These are phyloP conservation scores for Hordeum pubiflorum DNA, from an alignment of 202 grass and related monocot genomes.

Conservation along the genomic window DNA sequence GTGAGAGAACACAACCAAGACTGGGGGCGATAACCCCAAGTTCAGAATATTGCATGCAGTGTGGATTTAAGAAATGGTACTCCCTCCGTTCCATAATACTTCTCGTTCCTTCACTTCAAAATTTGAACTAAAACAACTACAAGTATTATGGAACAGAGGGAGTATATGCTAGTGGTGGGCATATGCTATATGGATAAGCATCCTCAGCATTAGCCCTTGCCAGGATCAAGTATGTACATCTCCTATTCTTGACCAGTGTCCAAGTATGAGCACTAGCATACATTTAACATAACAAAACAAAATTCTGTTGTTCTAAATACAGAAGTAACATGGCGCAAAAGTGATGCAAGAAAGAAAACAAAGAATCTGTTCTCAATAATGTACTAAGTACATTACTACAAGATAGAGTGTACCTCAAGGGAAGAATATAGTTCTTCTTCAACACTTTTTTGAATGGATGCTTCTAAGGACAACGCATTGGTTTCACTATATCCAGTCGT, in stretches of 20 bases:
- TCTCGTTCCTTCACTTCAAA: too few species aligned
- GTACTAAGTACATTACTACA: background rate
- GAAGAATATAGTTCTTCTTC: constrained; percentile 81
- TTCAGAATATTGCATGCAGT: background rate
- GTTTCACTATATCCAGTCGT: constrained; percentile 51
- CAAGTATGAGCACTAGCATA: constrained; percentile 23
- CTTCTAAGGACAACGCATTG: constrained; percentile 68
- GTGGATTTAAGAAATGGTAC: constrained; percentile 4
- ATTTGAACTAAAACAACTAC: too few species aligned
- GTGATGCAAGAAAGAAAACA: background rate
- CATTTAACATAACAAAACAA: background rate
- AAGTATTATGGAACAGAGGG: too few species aligned
- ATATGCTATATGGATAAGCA: constrained; percentile 12
- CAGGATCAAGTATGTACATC: background rate
- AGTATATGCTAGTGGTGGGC: background rate
- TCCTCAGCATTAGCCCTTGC: background rate
- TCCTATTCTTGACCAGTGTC: background rate
- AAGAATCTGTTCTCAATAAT: background rate
- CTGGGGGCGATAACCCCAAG: background rate
- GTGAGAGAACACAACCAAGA: constrained; percentile 1
- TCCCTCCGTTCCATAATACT: too few species aligned
- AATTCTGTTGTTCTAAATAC: constrained; percentile 14
- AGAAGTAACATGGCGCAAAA: background rate
- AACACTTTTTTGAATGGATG: constrained; percentile 79
- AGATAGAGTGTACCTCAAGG: constrained; percentile 52